A percentile compares a stretch with the other conserved stretches of the same genome.
Evolutionary conservation across 768 basidiomycete species (phyloP).

Genomic region (Lactifluus rugatus): DNA sequence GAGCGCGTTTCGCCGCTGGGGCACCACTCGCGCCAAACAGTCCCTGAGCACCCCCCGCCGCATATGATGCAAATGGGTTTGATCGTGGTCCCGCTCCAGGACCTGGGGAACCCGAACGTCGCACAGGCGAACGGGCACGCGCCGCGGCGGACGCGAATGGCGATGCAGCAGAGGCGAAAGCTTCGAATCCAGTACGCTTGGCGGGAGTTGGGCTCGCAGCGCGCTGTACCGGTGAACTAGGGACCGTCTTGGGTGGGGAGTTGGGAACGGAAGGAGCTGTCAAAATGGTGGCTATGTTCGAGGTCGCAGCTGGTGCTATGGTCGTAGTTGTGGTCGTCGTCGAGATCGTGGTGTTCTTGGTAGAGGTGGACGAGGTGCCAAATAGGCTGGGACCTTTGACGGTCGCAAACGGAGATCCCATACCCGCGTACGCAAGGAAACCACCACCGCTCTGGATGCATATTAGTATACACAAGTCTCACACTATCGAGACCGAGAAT

Average conservation of each 20-base stretch:
- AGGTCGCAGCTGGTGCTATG: conserved; percentile 2
- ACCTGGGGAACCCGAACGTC: conserved; percentile 30
- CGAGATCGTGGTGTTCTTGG: conserved; percentile 24
- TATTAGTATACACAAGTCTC: conserved; percentile 3
- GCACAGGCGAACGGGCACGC: conserved; percentile 45
- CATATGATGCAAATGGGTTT: conserved; percentile 33
- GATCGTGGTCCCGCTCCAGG: conserved; percentile 43
- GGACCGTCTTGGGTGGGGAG: conserved; percentile 13
- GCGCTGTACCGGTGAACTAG: conserved; percentile 13
- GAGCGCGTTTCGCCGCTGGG: conserved; percentile 45
- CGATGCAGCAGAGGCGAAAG: conserved; percentile 41
- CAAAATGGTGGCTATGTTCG: conserved; percentile 2
- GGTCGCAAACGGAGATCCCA: conserved; percentile 61
- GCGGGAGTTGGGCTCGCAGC: conserved; percentile 27
- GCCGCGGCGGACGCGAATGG: conserved; percentile 47
- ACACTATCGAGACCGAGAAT: not conserved
- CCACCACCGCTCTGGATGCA: conserved; percentile 32
- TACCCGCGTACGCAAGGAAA: conserved; percentile 73
- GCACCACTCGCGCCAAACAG: conserved; percentile 30
- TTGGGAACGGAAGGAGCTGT: conserved; percentile 4
- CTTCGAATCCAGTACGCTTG: conserved; percentile 49
- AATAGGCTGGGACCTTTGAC: conserved; percentile 60
- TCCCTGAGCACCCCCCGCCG: conserved; percentile 37
- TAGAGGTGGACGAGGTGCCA: conserved; percentile 26
- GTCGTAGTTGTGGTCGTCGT: conserved; percentile 21